Conservation (phyloP, 371 early-diverging fungal species). For the Mortierella sp. region DNA sequence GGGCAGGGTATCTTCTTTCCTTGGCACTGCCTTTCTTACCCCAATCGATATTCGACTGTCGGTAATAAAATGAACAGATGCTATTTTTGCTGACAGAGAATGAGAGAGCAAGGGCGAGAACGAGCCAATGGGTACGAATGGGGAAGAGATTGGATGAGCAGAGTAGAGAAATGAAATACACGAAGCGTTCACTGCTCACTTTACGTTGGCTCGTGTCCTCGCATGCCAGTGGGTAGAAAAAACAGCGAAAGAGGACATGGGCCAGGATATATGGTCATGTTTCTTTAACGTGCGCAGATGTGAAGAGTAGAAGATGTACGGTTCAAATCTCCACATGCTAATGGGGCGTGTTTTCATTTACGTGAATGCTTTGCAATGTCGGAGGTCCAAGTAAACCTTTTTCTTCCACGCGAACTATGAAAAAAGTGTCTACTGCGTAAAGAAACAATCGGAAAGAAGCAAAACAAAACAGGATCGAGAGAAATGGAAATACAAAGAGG, state of each 20-base stretch:
- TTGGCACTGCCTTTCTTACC: neutral
- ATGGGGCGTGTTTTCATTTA: neutral
- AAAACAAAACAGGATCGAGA: neutral
- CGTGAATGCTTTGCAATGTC: neutral
- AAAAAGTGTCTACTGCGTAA: too few relatives aligned
- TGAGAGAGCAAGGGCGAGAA: neutral
- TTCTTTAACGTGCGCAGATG: neutral
- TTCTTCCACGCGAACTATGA: neutral
- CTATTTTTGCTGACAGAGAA: constrained; percentile 3
- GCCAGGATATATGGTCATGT: neutral
- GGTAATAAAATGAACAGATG: neutral
- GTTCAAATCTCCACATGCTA: neutral
- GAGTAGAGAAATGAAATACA: neutral
- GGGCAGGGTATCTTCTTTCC: neutral
- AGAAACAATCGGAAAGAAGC: too few relatives aligned
- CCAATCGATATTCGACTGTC: neutral
- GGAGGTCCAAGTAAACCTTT: neutral
- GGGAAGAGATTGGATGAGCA: neutral
- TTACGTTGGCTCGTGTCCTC: constrained; percentile 7
- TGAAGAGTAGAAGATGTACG: neutral
- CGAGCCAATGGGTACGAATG: too few relatives aligned
- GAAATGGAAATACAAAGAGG: neutral
- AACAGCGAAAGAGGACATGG: neutral
- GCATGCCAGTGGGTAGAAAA: neutral
- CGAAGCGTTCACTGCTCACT: too few relatives aligned